Evolutionary conservation across 768 basidiomycete genomes (phyloP).

Genomic region (Tubosaeta sp.): DNA sequence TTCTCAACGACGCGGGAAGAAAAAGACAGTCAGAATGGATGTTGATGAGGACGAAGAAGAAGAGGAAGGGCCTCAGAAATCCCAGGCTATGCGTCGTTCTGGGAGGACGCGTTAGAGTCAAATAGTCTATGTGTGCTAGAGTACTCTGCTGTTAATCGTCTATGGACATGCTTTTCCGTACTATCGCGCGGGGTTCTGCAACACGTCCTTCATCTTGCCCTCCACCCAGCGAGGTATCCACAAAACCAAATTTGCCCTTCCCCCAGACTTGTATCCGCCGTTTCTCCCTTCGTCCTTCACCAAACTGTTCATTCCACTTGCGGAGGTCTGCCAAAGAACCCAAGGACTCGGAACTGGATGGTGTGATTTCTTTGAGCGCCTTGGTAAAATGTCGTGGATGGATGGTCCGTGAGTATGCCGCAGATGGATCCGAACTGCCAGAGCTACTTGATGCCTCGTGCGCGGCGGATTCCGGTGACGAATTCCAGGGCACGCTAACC

Average conservation of each 20-base stretch:
- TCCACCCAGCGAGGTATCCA: slow-evolving; percentile 37
- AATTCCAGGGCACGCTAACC: slow-evolving; percentile 74
- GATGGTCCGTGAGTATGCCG: slow-evolving; percentile 37
- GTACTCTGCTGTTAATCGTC: slow-evolving; percentile 25
- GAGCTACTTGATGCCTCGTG: not conserved
- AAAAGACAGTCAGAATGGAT: slow-evolving; percentile 37
- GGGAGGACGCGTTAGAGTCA: slow-evolving; percentile 10
- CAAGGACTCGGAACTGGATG: slow-evolving; percentile 79
- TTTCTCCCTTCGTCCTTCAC: slow-evolving; percentile 71
- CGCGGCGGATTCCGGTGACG: slow-evolving; percentile 2
- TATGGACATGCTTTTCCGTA: slow-evolving; percentile 18
- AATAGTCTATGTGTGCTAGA: slow-evolving; percentile 9
- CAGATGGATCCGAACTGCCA: slow-evolving; percentile 4
- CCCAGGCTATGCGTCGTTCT: slow-evolving; percentile 21
- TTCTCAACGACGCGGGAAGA: slow-evolving; percentile 25
- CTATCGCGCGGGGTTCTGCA: slow-evolving; percentile 13
- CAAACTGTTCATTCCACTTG: slow-evolving; percentile 93
- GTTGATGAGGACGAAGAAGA: slow-evolving; percentile 39
- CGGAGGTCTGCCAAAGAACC: slow-evolving; percentile 72
- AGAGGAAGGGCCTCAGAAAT: slow-evolving; percentile 16
- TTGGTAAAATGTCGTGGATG: slow-evolving; percentile 67
- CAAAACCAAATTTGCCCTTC: slow-evolving; percentile 84
- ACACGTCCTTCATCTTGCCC: slow-evolving; percentile 45
- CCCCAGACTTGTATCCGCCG: slow-evolving; percentile 78
- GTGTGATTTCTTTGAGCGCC: slow-evolving; percentile 85